phyloP scores from a whole-genome alignment of 2,329 filamentous ascomycete genomes.

The Trichophyton schoenleinii region DNA sequence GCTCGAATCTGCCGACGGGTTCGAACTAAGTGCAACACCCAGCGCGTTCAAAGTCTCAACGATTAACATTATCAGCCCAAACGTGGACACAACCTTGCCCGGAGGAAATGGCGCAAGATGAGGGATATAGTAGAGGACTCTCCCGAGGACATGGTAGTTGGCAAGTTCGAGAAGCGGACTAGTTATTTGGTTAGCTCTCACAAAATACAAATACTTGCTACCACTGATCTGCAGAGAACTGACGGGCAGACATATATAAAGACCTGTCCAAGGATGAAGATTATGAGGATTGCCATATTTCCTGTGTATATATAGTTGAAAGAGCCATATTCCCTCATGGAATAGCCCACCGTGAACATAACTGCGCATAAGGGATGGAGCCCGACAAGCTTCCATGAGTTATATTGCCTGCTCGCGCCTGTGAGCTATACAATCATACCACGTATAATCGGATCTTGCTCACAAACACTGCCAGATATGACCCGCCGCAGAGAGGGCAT shows the following conservation, averaged over 20 bases:
- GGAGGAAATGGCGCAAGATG: slow-evolving; percentile 40
- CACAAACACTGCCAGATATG: slow-evolving; percentile 48
- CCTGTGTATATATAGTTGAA: slow-evolving; percentile 34
- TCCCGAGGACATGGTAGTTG: slow-evolving; percentile 50
- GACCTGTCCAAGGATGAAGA: slow-evolving; percentile 36
- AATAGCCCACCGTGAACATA: slow-evolving; percentile 46
- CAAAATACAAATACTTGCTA: not conserved
- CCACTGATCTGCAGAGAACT: slow-evolving; percentile 7
- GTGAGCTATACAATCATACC: not conserved
- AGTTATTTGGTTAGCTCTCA: not conserved
- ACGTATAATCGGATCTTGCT: slow-evolving; percentile 18
- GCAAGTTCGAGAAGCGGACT: slow-evolving; percentile 49
- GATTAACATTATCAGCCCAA: not conserved
- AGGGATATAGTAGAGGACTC: slow-evolving; percentile 49
- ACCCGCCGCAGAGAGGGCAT: slow-evolving; percentile 33
- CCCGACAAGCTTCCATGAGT: slow-evolving; percentile 44
- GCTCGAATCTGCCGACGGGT: not conserved
- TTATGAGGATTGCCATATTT: slow-evolving; percentile 19
- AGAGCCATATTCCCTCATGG: slow-evolving; percentile 41
- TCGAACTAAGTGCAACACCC: not conserved
- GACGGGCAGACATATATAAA: slow-evolving; percentile 29
- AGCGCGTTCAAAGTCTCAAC: not conserved
- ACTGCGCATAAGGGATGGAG: slow-evolving; percentile 44
- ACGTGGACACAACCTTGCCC: not conserved
- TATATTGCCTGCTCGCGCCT: slow-evolving; percentile 38